Evolutionary conservation across 352 stramenopile genomes (phyloP).

Genomic region (Globisporangium radiosum): DNA sequence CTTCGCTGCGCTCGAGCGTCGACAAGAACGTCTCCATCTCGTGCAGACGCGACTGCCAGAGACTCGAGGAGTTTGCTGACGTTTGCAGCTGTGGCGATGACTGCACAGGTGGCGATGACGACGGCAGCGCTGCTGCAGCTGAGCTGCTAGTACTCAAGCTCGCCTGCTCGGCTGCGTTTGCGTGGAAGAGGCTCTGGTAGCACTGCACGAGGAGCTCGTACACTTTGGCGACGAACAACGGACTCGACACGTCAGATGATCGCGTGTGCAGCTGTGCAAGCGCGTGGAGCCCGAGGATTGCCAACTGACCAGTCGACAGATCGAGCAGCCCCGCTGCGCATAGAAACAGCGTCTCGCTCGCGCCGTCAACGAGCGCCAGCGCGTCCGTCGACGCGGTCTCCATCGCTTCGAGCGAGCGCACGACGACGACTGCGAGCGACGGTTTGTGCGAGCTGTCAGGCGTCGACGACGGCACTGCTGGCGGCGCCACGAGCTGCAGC

Average conservation of each 20-base stretch:
- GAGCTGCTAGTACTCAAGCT: neutral
- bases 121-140: neutral
- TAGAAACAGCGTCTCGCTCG: slow-evolving; percentile 26
- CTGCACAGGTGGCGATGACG: neutral
- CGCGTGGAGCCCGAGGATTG: slow-evolving; percentile 50
- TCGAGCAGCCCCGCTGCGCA: slow-evolving; percentile 22
- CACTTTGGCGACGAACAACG: slow-evolving; percentile 39
- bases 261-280: slow-evolving; percentile 24
- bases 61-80: neutral
- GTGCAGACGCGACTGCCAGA: slow-evolving; percentile 36
- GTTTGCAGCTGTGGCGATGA: neutral
- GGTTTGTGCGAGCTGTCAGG: neutral
- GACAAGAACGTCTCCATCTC: slow-evolving; percentile 56
- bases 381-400: neutral
- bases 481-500: slow-evolving; percentile 15
- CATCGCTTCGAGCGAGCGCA: slow-evolving; percentile 3
- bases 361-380: slow-evolving; percentile 13
- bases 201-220: slow-evolving; percentile 48
- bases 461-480: too few species aligned
- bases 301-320: slow-evolving; percentile 42
- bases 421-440: slow-evolving; percentile 8
- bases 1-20: slow-evolving; percentile 10
- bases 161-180: neutral
- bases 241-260: slow-evolving; percentile 34
- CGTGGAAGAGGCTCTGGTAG: slow-evolving; percentile 51